These are phyloP conservation scores for Gomphus sp. DNA, from an alignment of 1,284 basidiomycete species.

Conservation along the genomic window DNA sequence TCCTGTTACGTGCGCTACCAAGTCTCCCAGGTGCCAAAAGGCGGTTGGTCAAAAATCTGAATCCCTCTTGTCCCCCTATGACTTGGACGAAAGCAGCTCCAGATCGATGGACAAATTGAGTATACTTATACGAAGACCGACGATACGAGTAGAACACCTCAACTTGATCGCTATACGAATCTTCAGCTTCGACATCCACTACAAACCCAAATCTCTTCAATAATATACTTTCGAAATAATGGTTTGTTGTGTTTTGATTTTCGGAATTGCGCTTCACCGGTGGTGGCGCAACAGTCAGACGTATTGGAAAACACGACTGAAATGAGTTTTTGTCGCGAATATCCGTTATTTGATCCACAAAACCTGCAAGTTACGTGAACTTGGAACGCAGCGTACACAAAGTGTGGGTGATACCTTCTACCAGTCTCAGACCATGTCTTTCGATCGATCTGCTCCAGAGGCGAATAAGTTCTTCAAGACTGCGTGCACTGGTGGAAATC, in stretches of 20 bases:
- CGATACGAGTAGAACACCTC: slow-evolving; percentile 90
- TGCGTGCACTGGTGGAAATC: slow-evolving; percentile 94
- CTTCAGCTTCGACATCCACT: slow-evolving; percentile 76
- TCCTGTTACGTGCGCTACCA: slow-evolving; percentile 42
- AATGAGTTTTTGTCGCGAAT: slow-evolving; percentile 78
- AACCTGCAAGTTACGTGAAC: slow-evolving; percentile 28
- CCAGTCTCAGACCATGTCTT: slow-evolving; percentile 83
- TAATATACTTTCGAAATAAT: slow-evolving; percentile 75
- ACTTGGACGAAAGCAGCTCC: slow-evolving; percentile 86
- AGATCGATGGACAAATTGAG: slow-evolving; percentile 83
- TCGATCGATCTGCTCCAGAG: slow-evolving; percentile 84
- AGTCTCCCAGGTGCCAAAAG: slow-evolving; percentile 62
- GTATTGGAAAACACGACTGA: slow-evolving; percentile 80
- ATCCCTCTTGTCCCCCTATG: slow-evolving; percentile 67
- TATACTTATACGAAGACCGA: slow-evolving; percentile 64
- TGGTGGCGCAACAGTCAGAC: slow-evolving; percentile 65
- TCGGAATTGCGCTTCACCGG: slow-evolving; percentile 55
- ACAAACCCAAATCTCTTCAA: slow-evolving; percentile 75
- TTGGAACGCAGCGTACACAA: background rate
- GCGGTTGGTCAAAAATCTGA: slow-evolving; percentile 82
- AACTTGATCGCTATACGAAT: slow-evolving; percentile 67
- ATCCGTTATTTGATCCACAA: slow-evolving; percentile 81
- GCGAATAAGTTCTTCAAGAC: slow-evolving; percentile 85
- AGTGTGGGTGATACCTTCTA: slow-evolving; percentile 50
- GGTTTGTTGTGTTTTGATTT: background rate